A percentile compares a stretch with the other conserved stretches of the same genome.
Evolutionary conservation across 2,329 filamentous ascomycete species (phyloP).

Genomic region (Stemphylium lycopersici): DNA sequence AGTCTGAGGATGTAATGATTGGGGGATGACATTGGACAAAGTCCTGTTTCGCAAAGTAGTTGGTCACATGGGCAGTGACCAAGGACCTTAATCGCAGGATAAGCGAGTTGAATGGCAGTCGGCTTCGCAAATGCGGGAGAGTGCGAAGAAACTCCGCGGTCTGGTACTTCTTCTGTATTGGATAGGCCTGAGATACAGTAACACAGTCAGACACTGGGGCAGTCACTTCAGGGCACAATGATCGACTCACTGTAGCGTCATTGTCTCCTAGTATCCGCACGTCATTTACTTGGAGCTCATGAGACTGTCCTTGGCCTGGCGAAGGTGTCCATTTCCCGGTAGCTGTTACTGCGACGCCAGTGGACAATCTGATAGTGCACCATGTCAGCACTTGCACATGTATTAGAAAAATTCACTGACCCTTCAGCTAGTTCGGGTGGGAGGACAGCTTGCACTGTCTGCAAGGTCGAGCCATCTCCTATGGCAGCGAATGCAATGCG

Average conservation of each 20-base stretch:
- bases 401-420: constrained; percentile 58
- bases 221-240: constrained; percentile 1
- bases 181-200: constrained; percentile 69
- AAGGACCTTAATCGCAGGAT: constrained; percentile 84
- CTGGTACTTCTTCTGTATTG: constrained; percentile 96
- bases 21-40: constrained; percentile 90
- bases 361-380: constrained; percentile 67
- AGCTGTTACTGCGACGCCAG: constrained; percentile 79
- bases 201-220: constrained; percentile 22
- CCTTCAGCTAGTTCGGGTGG: constrained; percentile 72
- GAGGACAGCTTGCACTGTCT: constrained; percentile 80
- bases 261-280: constrained; percentile 77
- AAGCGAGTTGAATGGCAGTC: constrained; percentile 79
- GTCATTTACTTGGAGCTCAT: constrained; percentile 78
- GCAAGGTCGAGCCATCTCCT: constrained; percentile 82
- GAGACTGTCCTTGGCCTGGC: constrained; percentile 70
- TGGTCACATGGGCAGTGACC: constrained; percentile 72
- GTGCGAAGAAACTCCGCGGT: constrained; percentile 86
- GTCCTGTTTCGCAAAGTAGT: constrained; percentile 73
- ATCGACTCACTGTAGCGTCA: constrained; percentile 72
- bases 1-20: constrained; percentile 95
- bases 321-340: constrained; percentile 78
- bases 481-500: constrained; percentile 81
- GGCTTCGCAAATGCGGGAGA: constrained; percentile 83
- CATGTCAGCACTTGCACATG: constrained; percentile 22